Conservation (phyloP, 192 early-diverging fungal species). For the Entomortierella parvispora region DNA sequence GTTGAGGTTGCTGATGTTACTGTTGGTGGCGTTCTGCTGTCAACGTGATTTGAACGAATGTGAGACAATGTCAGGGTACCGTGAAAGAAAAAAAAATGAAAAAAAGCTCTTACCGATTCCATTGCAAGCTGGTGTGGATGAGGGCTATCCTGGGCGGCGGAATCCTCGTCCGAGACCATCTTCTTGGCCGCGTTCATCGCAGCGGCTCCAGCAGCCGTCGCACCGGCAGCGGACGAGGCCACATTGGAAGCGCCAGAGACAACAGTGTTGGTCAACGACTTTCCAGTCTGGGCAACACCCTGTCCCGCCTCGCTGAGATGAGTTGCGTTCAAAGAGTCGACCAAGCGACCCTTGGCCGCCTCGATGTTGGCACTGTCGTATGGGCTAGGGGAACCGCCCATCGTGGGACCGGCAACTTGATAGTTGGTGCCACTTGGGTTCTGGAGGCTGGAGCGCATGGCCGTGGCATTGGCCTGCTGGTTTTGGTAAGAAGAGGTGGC, state of each 20-base stretch:
- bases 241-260: neutral
- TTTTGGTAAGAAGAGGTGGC: constrained; percentile 6
- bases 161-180: neutral
- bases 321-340: neutral
- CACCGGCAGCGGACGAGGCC: neutral
- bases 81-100: too few relatives aligned
- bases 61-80: neutral
- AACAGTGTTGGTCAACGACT: neutral
- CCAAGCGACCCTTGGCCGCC: constrained; percentile 17
- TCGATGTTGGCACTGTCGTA: constrained; percentile 20
- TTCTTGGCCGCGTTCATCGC: neutral
- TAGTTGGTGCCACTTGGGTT: neutral
- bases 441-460: constrained; percentile 10
- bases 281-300: neutral
- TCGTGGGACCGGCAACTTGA: constrained; percentile 17
- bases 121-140: neutral
- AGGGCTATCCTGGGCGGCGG: neutral
- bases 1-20: too few relatives aligned
- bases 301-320: neutral
- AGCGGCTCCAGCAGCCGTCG: neutral
- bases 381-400: constrained; percentile 19
- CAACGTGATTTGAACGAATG: too few relatives aligned
- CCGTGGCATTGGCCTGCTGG: neutral
- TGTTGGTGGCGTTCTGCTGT: too few relatives aligned
- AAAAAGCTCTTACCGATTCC: too few relatives aligned